These are phyloP conservation scores for Oryza officinalis DNA, from an alignment of 176 grass and related monocot genomes.

Conservation along the genomic window DNA sequence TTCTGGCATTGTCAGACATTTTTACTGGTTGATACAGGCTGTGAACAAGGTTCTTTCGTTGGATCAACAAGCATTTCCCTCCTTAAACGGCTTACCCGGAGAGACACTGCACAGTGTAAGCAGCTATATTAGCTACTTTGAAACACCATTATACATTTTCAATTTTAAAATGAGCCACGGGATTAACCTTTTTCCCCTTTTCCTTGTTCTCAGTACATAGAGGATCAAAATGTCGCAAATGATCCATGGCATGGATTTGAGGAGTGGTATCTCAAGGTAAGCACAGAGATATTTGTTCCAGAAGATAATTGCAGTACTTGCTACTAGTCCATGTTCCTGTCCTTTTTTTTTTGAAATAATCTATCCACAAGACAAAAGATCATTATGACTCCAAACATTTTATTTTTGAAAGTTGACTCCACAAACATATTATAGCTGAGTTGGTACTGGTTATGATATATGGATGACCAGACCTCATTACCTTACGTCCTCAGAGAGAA, in stretches of 20 bases:
- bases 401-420: background rate
- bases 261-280: conserved; percentile 79
- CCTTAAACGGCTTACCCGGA: conserved; percentile 71
- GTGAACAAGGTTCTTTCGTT: conserved; percentile 78
- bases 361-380: background rate
- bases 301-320: background rate
- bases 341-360: background rate
- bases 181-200: conserved; percentile 11
- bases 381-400: background rate
- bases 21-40: conserved; percentile 51
- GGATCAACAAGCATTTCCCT: conserved; percentile 85
- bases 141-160: conserved; percentile 4
- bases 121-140: conserved; percentile 14
- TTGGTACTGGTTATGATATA: background rate
- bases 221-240: conserved; percentile 78
- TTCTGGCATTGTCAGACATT: conserved; percentile 25
- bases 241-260: conserved; percentile 93
- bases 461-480: background rate
- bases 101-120: conserved; percentile 86
- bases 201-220: conserved; percentile 62
- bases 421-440: background rate
- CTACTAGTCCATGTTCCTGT: background rate
- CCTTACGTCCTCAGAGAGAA: background rate
- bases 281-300: conserved; percentile 11
- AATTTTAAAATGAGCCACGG: background rate